Conservation (phyloP, 2,329 filamentous ascomycete species). For the Arthrobotrys musiformis region DNA sequence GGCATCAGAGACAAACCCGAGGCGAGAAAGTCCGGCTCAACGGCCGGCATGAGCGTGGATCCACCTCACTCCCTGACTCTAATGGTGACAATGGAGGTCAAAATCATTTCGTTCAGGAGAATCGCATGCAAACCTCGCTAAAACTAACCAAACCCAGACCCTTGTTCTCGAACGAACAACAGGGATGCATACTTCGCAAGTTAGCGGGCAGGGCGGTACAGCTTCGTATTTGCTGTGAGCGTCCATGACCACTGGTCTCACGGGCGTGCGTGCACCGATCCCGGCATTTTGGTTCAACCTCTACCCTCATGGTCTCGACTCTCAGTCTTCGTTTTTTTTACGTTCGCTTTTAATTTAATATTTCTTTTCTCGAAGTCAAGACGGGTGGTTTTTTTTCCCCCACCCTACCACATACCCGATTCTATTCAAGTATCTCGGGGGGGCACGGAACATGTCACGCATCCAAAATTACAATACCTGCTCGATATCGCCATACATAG, state of each 20-base stretch:
- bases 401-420: slow-evolving; percentile 1
- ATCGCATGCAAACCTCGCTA: slow-evolving; percentile 12
- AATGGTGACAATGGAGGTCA: neutral
- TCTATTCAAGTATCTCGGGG: too few species aligned
- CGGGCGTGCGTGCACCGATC: neutral
- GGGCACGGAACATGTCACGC: neutral
- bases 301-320: slow-evolving; percentile 17
- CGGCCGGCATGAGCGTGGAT: neutral
- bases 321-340: slow-evolving; percentile 10
- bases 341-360: slow-evolving; percentile 37
- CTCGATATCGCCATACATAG: slow-evolving; percentile 8
- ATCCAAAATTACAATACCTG: slow-evolving; percentile 4
- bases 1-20: neutral
- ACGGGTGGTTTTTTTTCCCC: neutral
- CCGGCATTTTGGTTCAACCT: slow-evolving; percentile 22
- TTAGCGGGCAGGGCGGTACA: slow-evolving; percentile 19
- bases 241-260: neutral
- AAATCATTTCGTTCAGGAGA: slow-evolving; percentile 14
- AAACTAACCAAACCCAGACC: slow-evolving; percentile 16
- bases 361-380: neutral
- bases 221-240: slow-evolving; percentile 35
- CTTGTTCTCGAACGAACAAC: neutral
- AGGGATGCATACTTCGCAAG: neutral
- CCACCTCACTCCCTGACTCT: neutral
- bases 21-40: slow-evolving; percentile 3